These are phyloP conservation scores for Linderniella brevidens DNA, from an alignment of 257 asterid genomes.

Conservation along the genomic window DNA sequence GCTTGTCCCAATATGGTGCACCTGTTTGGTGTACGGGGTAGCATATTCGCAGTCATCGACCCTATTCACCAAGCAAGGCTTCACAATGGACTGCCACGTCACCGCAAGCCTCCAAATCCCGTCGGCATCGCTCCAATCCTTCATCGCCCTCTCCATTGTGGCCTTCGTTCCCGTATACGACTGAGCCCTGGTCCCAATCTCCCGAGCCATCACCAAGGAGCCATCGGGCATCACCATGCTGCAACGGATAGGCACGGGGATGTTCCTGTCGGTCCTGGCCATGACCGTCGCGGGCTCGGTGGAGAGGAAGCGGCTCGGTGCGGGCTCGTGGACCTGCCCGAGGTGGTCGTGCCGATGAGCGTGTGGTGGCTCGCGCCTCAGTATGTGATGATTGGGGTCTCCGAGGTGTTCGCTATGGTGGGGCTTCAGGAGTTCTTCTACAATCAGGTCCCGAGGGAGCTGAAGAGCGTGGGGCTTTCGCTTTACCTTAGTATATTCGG, in stretches of 20 bases:
- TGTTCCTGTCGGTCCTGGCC: slow-evolving; percentile 10
- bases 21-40: slow-evolving; percentile 27
- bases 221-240: slow-evolving; percentile 19
- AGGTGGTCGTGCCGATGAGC: slow-evolving; percentile 23
- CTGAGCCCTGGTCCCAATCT: slow-evolving; percentile 36
- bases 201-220: slow-evolving; percentile 15
- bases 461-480: slow-evolving; percentile 28
- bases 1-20: slow-evolving; percentile 31
- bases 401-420: slow-evolving; percentile 22
- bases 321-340: slow-evolving; percentile 16
- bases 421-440: slow-evolving; percentile 49
- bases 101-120: slow-evolving; percentile 19
- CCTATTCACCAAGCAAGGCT: slow-evolving; percentile 35
- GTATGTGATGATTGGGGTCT: slow-evolving; percentile 20
- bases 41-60: slow-evolving; percentile 26
- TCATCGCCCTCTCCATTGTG: slow-evolving; percentile 16
- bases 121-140: slow-evolving; percentile 26
- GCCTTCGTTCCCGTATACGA: slow-evolving; percentile 34
- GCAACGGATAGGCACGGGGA: slow-evolving; percentile 15
- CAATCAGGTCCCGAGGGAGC: slow-evolving; percentile 25
- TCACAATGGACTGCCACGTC: slow-evolving; percentile 25
- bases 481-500: slow-evolving; percentile 28
- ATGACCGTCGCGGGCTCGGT: slow-evolving; percentile 19
- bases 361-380: slow-evolving; percentile 41
- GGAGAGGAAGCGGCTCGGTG: slow-evolving; percentile 16